phyloP scores from a whole-genome alignment of 1,284 basidiomycete genomes.

The Apiotrichum akiyoshidainum region DNA sequence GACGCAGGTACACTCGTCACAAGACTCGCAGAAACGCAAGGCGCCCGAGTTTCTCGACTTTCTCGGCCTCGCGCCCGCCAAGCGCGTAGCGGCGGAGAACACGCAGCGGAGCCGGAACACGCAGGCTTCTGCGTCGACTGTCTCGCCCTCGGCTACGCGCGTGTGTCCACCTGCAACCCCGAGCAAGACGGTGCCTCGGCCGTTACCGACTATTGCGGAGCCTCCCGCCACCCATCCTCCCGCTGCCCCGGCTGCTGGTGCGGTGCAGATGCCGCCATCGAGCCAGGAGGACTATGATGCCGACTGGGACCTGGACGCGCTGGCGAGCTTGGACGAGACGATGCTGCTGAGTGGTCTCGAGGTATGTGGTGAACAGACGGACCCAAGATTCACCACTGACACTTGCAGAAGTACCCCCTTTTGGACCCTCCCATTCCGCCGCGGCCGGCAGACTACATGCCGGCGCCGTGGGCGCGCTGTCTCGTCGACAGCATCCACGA shows the following conservation, averaged over 20 bases:
- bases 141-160: too few relatives aligned
- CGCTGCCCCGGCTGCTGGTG: neutral
- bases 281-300: conserved; percentile 29
- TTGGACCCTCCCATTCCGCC: conserved; percentile 35
- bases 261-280: neutral
- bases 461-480: conserved; percentile 41
- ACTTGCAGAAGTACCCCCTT: conserved; percentile 34
- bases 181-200: too few relatives aligned
- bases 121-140: neutral
- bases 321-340: conserved; percentile 36
- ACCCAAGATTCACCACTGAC: too few relatives aligned
- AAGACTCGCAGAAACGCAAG: neutral
- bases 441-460: conserved; percentile 25
- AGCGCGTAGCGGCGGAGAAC: conserved; percentile 1
- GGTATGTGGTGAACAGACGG: conserved; percentile 9
- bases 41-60: conserved; percentile 1
- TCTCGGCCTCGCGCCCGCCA: conserved; percentile 4
- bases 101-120: neutral
- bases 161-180: too few relatives aligned
- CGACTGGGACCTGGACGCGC: conserved; percentile 39
- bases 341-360: conserved; percentile 11
- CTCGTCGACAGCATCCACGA: conserved; percentile 28
- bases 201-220: neutral
- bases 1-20: too few relatives aligned
- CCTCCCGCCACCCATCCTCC: neutral